Evolutionary conservation across 805 yeast genomes (phyloP), one percentile per base, ranked within the genome.

Genomic region (Priceomyces carsonii): DNA sequence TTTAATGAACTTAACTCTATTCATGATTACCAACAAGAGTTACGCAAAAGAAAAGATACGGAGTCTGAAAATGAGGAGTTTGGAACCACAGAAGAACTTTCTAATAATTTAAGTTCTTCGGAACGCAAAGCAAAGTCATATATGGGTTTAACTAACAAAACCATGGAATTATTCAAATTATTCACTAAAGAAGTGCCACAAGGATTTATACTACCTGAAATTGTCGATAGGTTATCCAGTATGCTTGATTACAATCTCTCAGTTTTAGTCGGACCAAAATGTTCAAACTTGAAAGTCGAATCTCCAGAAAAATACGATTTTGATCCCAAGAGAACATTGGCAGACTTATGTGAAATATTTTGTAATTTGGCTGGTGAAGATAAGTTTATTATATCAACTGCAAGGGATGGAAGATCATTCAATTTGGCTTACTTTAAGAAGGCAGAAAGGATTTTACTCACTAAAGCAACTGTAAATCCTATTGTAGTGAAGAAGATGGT

Each of bases 251-350:
- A 90, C 62, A 93, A 93, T 56, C 67, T 93, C 42, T 85, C 80
- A 32, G 88, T 91, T n/a, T 69, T 93, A 60, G 97, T 89, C 17
- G 99, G 99, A 0, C 97, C 98, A 10, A 84, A 85, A 54, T 90
- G 96, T 64, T 77, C 90, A 7, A 89, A 85, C 33, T 74, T 93
- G 49, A 88, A 86, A 53, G 99, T 93, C 18, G 73, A 75, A 40
- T 74, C 83, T 43, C 97, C 97, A 0, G 86, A 82, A 44, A 77
- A 80, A 47, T 90, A 89, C 55, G 76, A 79, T 19, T 93, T 93
- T 59, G 79, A 86, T 48, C 96, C 99, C 4, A 79, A 79, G 41
- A 73, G 71, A 28, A 69, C 88, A 33, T 70, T 93, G 39, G 69
- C 76, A 12, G 81, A 80, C 41, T 71, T 93, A 28, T 77, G 86